Base-by-base conservation (phyloP, 2,329 filamentous ascomycete genomes). In the Waltergamsia citrina region DNA sequence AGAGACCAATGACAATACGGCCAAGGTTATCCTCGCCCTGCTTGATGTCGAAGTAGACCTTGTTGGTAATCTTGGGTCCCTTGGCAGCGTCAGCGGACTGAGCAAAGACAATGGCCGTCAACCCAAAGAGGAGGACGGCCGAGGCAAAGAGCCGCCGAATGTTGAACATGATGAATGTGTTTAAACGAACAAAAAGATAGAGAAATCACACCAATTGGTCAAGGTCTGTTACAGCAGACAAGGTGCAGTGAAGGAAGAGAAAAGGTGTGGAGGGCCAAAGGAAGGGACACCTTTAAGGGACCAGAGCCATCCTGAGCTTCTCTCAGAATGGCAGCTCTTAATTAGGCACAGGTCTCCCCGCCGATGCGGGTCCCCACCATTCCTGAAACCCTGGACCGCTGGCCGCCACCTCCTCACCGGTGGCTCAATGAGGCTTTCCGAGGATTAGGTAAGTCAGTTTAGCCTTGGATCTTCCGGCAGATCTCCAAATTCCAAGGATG, bases 41-140 rank as follows among this genome's bases (percentile, higher is more conserved):
- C 50, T 71, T 63, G 46, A 93, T 79, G 60, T 92, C 85, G 59
- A 93, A 90, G 71, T 77, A 92, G 62, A 92, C 86, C 78, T 94
- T 94, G 71, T 85, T 71, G 51, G 88, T 95, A 68, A 95, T 90
- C 78, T 92, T 93, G 43, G 86, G 90, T 30, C 92, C 90, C 68
- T 90, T 86, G 45, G 69, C 69, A 35, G 84, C 83, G 48, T 83
- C 77, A 39, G 74, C 78, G 22, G 76, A 73, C 61, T 86, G 80
- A 46, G 81, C 71, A 55, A 94, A 78, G 65, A 85, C 76, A 46
- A 87, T 64, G 55, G 90, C 69, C 47, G 73, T 71, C 49, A 88
- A 68, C 50, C 84, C 79, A 50, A 93, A 58, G 52, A 94, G 74
- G 54, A 94, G 71, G 55, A 86, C 69, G 50, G 81, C 68, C 51